These are phyloP conservation scores for Clohesyomyces aquaticus DNA, from an alignment of 495 filamentous ascomycete species.

Conservation along the genomic window DNA sequence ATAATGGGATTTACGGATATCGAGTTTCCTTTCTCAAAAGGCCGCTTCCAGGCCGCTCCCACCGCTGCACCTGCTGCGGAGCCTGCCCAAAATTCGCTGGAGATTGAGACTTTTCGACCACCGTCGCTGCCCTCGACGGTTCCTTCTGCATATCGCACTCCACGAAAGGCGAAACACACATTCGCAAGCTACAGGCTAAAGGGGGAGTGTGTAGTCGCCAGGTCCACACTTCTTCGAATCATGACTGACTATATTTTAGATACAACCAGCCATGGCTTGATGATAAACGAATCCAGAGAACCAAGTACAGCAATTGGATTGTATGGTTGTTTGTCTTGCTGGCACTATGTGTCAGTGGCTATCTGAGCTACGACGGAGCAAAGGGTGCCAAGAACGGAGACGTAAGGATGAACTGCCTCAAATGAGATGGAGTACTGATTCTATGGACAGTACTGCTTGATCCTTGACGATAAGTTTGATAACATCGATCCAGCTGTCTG, in stretches of 20 bases:
- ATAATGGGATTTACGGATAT: not conserved
- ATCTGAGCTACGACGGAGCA: constrained; percentile 42
- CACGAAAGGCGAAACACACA: not conserved
- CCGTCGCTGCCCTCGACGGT: not conserved
- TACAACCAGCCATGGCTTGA: constrained; percentile 43
- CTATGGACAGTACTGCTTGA: constrained; percentile 41
- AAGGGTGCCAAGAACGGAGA: constrained; percentile 9
- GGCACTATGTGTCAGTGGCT: constrained; percentile 42
- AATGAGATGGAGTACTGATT: constrained; percentile 18
- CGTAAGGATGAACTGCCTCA: not conserved
- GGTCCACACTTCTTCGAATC: not conserved
- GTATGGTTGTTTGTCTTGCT: constrained; percentile 44
- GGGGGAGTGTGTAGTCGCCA: constrained; percentile 43
- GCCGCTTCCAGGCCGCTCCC: too few relatives aligned
- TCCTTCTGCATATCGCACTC: not conserved
- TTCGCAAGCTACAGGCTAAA: constrained; percentile 48
- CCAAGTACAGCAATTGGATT: constrained; percentile 46
- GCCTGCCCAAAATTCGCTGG: not conserved
- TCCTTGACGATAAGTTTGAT: constrained; percentile 48
- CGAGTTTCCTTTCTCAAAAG: not conserved
- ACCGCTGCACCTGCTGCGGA: too few relatives aligned
- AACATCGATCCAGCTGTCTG: constrained; percentile 42
- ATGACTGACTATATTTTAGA: not conserved
- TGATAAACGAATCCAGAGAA: constrained; percentile 42
- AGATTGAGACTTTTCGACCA: not conserved